Evolutionary conservation across 305 asterid species (phyloP).

Genomic region (Ilex paraguariensis): DNA sequence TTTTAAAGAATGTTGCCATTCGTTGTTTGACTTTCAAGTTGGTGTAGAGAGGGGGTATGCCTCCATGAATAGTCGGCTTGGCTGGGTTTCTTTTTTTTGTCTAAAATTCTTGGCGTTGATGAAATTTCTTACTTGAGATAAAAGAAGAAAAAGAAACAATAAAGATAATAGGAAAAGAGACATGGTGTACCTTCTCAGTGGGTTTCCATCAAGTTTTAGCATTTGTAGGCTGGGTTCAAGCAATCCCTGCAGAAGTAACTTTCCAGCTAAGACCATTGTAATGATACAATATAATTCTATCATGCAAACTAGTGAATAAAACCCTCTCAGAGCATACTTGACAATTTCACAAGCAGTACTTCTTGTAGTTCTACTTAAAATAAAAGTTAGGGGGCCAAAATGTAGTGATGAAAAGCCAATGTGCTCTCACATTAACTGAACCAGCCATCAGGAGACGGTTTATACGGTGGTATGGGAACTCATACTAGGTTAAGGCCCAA

Average conservation of each 20-base stretch:
- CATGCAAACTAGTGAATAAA: no score
- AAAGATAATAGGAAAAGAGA: background rate
- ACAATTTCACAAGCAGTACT: background rate
- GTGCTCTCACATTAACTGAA: no score
- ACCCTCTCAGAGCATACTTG: background rate
- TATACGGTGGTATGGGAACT: no score
- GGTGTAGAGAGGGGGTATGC: no score
- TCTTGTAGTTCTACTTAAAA: background rate
- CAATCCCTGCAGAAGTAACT: constrained; percentile 61
- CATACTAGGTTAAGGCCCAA: no score
- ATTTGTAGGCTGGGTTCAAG: constrained; percentile 86
- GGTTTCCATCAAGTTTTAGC: constrained; percentile 80
- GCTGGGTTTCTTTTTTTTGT: no score
- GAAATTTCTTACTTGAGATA: no score
- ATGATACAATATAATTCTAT: background rate
- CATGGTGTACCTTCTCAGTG: constrained; percentile 70
- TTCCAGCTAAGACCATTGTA: background rate
- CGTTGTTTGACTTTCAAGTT: no score
- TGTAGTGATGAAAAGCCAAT: background rate
- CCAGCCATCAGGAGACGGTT: no score
- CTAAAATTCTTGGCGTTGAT: no score
- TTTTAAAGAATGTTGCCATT: no score
- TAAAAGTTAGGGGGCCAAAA: background rate
- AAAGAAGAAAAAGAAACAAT: background rate
- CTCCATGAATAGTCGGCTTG: no score